Conservation (phyloP, 352 stramenopile genomes). For the Bremia lactucae region DNA sequence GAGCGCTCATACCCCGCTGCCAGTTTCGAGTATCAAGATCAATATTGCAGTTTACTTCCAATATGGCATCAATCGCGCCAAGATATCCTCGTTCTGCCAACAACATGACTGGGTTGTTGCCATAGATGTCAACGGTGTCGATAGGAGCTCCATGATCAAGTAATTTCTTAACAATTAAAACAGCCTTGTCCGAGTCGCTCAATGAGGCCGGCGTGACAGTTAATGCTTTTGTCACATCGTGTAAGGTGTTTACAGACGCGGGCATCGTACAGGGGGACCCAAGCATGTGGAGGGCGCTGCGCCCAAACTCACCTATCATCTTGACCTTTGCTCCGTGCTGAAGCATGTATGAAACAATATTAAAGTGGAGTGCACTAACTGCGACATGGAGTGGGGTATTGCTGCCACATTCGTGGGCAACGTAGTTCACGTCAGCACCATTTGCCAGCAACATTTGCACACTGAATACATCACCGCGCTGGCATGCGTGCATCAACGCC, state of each 20-base stretch:
- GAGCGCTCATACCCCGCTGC: slow-evolving; percentile 65
- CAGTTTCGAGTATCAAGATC: slow-evolving; percentile 74
- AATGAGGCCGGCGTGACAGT: slow-evolving; percentile 20
- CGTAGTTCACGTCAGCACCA: slow-evolving; percentile 81
- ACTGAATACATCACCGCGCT: slow-evolving; percentile 71
- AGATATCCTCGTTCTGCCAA: slow-evolving; percentile 61
- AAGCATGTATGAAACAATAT: slow-evolving; percentile 80
- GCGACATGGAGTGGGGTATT: slow-evolving; percentile 76
- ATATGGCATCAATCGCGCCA: slow-evolving; percentile 58
- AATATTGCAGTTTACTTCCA: slow-evolving; percentile 57
- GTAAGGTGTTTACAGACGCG: slow-evolving; percentile 24
- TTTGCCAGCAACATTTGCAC: slow-evolving; percentile 85
- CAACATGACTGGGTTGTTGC: slow-evolving; percentile 75
- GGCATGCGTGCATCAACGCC: slow-evolving; percentile 77
- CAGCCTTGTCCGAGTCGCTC: slow-evolving; percentile 42
- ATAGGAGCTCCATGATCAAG: slow-evolving; percentile 53
- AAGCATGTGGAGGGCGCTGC: slow-evolving; percentile 72
- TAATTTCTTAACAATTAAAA: slow-evolving; percentile 80
- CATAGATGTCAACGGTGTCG: slow-evolving; percentile 69
- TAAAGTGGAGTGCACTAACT: slow-evolving; percentile 72
- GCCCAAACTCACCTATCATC: slow-evolving; percentile 51
- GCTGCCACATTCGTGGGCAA: slow-evolving; percentile 67
- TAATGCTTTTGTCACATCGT: slow-evolving; percentile 15
- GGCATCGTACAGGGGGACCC: slow-evolving; percentile 55
- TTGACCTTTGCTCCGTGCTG: slow-evolving; percentile 79